These are phyloP conservation scores for Suillus placidus DNA, from an alignment of 768 basidiomycete genomes.

Conservation along the genomic window DNA sequence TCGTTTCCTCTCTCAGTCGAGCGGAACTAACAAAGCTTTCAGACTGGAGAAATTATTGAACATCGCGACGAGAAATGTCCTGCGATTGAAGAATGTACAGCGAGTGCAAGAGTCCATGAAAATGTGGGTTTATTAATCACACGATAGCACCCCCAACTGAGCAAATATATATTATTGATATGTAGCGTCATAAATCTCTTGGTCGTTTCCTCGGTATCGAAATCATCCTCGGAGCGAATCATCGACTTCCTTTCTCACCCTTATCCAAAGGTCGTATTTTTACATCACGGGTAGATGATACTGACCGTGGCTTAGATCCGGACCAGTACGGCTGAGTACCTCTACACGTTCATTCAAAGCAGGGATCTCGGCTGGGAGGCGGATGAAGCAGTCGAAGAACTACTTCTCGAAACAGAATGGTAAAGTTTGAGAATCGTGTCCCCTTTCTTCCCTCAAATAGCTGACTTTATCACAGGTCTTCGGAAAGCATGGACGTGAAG, in stretches of 20 bases:
- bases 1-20: conserved; percentile 15
- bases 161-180: background rate
- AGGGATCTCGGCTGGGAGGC: conserved; percentile 66
- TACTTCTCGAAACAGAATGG: conserved; percentile 85
- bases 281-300: conserved; percentile 13
- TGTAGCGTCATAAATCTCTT: conserved; percentile 69
- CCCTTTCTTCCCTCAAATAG: conserved; percentile 20
- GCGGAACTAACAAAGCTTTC: conserved; percentile 13
- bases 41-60: conserved; percentile 60
- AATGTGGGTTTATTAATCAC: conserved; percentile 54
- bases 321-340: conserved; percentile 76
- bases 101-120: conserved; percentile 83
- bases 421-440: conserved; percentile 36
- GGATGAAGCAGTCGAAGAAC: conserved; percentile 60
- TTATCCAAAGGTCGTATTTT: conserved; percentile 70
- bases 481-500: conserved; percentile 42
- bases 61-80: conserved; percentile 62
- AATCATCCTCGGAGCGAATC: conserved; percentile 48
- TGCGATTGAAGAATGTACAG: conserved; percentile 79
- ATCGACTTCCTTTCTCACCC: conserved; percentile 71
- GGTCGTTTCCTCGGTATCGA: conserved; percentile 46
- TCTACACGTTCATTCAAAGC: conserved; percentile 78
- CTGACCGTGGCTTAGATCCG: conserved; percentile 57
- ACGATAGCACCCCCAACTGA: conserved; percentile 18
- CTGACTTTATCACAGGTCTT: conserved; percentile 48